Evolutionary conservation across 768 basidiomycete species (phyloP), one percentile per base, ranked within the genome.

Genomic region (Boletus subparvulus): DNA sequence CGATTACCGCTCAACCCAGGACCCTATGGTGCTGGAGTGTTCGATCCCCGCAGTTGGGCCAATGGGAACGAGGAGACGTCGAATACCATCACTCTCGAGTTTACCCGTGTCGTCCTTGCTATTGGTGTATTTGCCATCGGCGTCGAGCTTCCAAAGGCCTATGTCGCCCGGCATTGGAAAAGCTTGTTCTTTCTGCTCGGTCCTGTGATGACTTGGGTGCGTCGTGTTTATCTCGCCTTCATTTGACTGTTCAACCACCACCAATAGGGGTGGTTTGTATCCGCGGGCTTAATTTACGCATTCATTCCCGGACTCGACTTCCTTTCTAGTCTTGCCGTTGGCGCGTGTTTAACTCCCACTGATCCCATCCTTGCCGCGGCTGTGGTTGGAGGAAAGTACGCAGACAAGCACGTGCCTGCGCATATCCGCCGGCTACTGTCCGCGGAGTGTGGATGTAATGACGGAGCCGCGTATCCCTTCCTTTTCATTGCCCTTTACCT

Each of bases 81-180:
- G 12, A 92, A 98, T 73, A 74, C 76, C 24, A 90, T 99, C 56
- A 95, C 93, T 2, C 80, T 99, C 56, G 97, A 99, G 73, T 66
- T 85, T 54, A 94, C 92, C 10, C 83, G 97, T 16, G 86, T 98
- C 54, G 90, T 98, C 44, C 84, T 99, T 33, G 97, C 96, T 16
- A 90, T 98, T 52, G 94, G 94, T 19, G 96, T 99, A 0, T 99
- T 99, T 70, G 96, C 96, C 9, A 92, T 99, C 52, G 97, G 97
- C 16, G 97, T 98, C 24, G 97, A 99, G 69, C 78, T 98, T 69
- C 97, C 97, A 24, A 94, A 94, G 75, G 91, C 91, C 5, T 99
- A 98, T 74, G 90, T 98, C 83, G 77, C 79, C 21, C 81, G 84
- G n/a, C 97, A 98, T 67, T 97, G 94, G 94, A 87, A 82, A 66